Evolutionary conservation across 176 grass and related monocot species (phyloP).

Genomic region (Raddia distichophylla): DNA sequence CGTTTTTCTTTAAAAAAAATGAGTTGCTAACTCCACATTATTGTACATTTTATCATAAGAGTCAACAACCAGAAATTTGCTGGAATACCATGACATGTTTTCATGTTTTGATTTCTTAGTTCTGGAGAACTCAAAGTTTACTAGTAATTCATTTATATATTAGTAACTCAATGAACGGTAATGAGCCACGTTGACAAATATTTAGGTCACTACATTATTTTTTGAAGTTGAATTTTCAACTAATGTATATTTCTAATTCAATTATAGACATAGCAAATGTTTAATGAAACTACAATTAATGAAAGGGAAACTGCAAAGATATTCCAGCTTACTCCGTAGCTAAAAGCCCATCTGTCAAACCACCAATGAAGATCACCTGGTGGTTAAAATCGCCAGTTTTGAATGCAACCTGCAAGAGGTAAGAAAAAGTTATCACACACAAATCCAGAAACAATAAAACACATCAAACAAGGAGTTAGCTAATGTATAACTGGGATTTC

Average conservation of each 20-base stretch:
- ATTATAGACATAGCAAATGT: background rate
- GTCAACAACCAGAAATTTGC: background rate
- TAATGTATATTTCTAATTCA: slow-evolving; percentile 34
- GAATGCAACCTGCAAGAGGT: slow-evolving; percentile 76
- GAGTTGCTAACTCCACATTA: background rate
- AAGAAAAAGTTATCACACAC: slow-evolving; percentile 10
- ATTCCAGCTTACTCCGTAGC: slow-evolving; percentile 79
- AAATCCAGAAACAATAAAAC: slow-evolving; percentile 23
- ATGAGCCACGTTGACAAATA: background rate
- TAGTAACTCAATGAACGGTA: background rate
- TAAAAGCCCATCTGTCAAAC: slow-evolving; percentile 87
- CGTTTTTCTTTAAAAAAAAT: background rate
- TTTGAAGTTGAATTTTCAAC: background rate
- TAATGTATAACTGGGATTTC: background rate
- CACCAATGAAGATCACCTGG: slow-evolving; percentile 94
- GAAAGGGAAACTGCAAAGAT: background rate
- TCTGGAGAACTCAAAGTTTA: background rate
- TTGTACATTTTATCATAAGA: background rate
- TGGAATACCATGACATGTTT: background rate
- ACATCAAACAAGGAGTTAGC: background rate
- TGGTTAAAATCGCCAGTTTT: slow-evolving; percentile 90
- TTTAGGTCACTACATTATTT: slow-evolving; percentile 9
- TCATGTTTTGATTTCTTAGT: background rate
- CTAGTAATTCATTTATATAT: background rate
- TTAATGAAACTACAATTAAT: slow-evolving; percentile 22